phyloP scores from a whole-genome alignment of 2,329 filamentous ascomycete genomes.

The Phaeosphaeria sp. region DNA sequence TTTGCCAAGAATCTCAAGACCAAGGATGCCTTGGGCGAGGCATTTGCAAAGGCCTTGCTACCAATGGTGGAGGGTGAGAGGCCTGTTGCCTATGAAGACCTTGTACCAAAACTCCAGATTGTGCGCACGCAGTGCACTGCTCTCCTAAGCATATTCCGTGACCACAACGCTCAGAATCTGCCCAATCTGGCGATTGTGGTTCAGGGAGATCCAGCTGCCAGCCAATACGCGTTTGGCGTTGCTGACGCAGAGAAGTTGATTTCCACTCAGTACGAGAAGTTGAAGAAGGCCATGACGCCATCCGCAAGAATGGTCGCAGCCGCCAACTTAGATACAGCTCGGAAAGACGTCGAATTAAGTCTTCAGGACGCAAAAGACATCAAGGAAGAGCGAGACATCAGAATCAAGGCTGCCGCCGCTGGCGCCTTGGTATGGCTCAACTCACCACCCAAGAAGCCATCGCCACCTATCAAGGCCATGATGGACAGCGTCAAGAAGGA shows the following conservation, averaged over 20 bases:
- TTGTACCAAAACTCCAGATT: slow-evolving; percentile 88
- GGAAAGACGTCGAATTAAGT: slow-evolving; percentile 70
- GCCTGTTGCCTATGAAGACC: slow-evolving; percentile 83
- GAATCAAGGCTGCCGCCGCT: slow-evolving; percentile 84
- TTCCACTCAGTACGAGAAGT: slow-evolving; percentile 80
- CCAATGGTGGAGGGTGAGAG: slow-evolving; percentile 81
- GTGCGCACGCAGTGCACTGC: slow-evolving; percentile 91
- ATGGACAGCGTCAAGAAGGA: slow-evolving; percentile 99
- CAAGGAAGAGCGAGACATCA: slow-evolving; percentile 82
- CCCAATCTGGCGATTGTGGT: slow-evolving; percentile 88
- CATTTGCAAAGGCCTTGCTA: slow-evolving; percentile 71
- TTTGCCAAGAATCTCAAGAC: slow-evolving; percentile 67
- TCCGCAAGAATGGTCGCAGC: slow-evolving; percentile 85
- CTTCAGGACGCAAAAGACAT: slow-evolving; percentile 80
- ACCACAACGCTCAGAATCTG: slow-evolving; percentile 65
- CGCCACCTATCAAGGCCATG: slow-evolving; percentile 89
- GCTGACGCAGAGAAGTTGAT: slow-evolving; percentile 87
- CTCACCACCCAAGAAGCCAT: slow-evolving; percentile 89
- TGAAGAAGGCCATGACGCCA: slow-evolving; percentile 88
- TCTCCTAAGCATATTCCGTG: slow-evolving; percentile 87
- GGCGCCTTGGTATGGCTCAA: slow-evolving; percentile 88
- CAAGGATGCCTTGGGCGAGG: slow-evolving; percentile 59
- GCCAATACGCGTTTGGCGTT: slow-evolving; percentile 90
- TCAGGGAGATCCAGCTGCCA: slow-evolving; percentile 89
- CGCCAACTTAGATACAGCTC: slow-evolving; percentile 79